Percentiles rank a stretch among this genome's conserved stretches.
Conservation (phyloP, 805 yeast species). For the Metschnikowia hibisci region DNA sequence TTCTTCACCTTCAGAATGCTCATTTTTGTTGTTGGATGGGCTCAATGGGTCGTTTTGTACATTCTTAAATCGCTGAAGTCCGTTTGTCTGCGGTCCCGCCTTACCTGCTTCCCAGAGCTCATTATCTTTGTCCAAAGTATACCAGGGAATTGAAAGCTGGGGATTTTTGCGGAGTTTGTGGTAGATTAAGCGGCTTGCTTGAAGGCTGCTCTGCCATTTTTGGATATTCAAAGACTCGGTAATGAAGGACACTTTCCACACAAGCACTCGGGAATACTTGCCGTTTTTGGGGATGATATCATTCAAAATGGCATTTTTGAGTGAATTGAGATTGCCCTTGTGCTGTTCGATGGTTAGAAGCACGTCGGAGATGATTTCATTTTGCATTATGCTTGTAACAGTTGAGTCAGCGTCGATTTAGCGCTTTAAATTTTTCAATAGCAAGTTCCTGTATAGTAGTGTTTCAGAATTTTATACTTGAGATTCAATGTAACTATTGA, state of each 20-base stretch:
- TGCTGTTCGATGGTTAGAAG: constrained; percentile 35
- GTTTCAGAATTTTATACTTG: no score
- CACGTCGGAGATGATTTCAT: constrained; percentile 34
- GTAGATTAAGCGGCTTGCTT: constrained; percentile 30
- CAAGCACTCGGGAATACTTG: constrained; percentile 29
- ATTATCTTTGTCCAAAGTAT: constrained; percentile 27
- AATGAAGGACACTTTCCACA: constrained; percentile 38
- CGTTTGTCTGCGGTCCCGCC: not conserved
- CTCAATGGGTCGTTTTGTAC: constrained; percentile 20
- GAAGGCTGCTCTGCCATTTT: constrained; percentile 30
- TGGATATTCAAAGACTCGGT: constrained; percentile 35
- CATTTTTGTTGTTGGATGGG: constrained; percentile 1
- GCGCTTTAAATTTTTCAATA: no score
- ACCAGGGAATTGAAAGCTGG: constrained; percentile 39
- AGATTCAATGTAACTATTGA: no score
- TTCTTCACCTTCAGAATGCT: constrained; percentile 33
- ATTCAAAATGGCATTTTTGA: constrained; percentile 26
- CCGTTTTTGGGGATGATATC: constrained; percentile 24
- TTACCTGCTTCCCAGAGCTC: constrained; percentile 19
- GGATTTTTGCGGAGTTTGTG: constrained; percentile 27
- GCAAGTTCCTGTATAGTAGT: no score
- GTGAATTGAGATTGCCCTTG: constrained; percentile 26
- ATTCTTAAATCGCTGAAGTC: constrained; percentile 19
- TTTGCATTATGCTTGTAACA: constrained; percentile 29
- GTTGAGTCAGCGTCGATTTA: not conserved